A percentile compares a stretch with the other conserved stretches of the same genome.
Evolutionary conservation across 805 yeast genomes (phyloP).

Genomic region (Wickerhamiella brachini): DNA sequence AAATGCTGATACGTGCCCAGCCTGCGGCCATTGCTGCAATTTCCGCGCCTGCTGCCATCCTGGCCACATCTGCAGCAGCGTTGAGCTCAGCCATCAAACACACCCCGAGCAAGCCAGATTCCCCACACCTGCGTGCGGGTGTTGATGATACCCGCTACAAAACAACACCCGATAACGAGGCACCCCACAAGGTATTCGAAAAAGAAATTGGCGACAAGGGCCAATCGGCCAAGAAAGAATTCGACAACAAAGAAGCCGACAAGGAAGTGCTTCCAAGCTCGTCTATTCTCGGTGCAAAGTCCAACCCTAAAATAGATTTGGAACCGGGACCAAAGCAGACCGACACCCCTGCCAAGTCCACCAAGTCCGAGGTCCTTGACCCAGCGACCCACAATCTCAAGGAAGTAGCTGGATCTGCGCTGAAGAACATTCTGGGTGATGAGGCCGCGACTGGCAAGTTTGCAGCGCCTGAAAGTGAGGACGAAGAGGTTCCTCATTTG

Average conservation of each 20-base stretch:
- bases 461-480: not conserved
- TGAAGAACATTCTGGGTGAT: not conserved
- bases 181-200: not conserved
- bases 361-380: not conserved
- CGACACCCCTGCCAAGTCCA: too few relatives aligned
- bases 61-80: not conserved
- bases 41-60: not conserved
- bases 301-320: too few relatives aligned
- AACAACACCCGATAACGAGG: not conserved
- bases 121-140: too few relatives aligned
- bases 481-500: not conserved
- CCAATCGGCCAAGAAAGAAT: too few relatives aligned
- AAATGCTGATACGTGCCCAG: constrained; percentile 6
- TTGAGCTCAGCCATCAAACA: not conserved
- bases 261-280: not conserved
- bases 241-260: not conserved
- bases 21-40: not conserved
- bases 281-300: not conserved
- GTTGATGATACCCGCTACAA: too few relatives aligned
- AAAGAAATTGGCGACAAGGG: not conserved
- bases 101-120: too few relatives aligned
- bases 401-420: not conserved
- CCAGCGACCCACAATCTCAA: not conserved
- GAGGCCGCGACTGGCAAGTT: not conserved
- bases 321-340: too few relatives aligned